Evolutionary conservation across 345 rosid species (phyloP).

Genomic region (Salix purpurea): DNA sequence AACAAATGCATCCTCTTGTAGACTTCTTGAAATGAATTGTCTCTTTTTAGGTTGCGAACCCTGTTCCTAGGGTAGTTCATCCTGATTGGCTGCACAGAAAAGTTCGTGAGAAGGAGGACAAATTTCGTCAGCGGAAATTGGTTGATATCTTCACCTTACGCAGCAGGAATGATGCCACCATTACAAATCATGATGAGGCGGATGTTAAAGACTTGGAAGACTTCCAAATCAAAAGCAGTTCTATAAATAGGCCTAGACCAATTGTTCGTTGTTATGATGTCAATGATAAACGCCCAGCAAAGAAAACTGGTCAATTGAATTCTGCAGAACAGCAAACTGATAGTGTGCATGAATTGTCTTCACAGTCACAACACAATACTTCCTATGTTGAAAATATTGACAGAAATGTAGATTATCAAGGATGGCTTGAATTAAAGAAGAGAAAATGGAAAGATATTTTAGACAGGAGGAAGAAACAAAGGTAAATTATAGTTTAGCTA

Average conservation of each 20-base stretch:
- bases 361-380: constrained; percentile 25
- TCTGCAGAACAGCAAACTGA: constrained; percentile 22
- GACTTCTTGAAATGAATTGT: constrained; percentile 19
- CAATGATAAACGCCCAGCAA: constrained; percentile 30
- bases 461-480: constrained; percentile 68
- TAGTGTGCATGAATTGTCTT: constrained; percentile 27
- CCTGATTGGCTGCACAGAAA: constrained; percentile 98
- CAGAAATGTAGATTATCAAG: constrained; percentile 69
- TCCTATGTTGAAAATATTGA: constrained; percentile 46
- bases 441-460: constrained; percentile 76
- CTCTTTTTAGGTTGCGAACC: constrained; percentile 70
- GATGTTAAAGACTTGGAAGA: constrained; percentile 73
- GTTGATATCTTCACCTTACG: constrained; percentile 55
- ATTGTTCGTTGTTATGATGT: constrained; percentile 55
- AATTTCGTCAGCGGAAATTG: constrained; percentile 76
- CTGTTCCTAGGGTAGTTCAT: constrained; percentile 92
- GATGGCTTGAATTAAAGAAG: constrained; percentile 92
- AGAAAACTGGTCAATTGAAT: constrained; percentile 21
- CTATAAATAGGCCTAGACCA: constrained; percentile 56
- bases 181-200: constrained; percentile 25
- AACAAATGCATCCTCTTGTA: constrained; percentile 11
- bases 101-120: constrained; percentile 91
- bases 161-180: constrained; percentile 27
- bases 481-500: constrained; percentile 34
- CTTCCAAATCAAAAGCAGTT: constrained; percentile 46